phyloP scores from a whole-genome alignment of 495 filamentous ascomycete species.

The Aspergillus panamensis region DNA sequence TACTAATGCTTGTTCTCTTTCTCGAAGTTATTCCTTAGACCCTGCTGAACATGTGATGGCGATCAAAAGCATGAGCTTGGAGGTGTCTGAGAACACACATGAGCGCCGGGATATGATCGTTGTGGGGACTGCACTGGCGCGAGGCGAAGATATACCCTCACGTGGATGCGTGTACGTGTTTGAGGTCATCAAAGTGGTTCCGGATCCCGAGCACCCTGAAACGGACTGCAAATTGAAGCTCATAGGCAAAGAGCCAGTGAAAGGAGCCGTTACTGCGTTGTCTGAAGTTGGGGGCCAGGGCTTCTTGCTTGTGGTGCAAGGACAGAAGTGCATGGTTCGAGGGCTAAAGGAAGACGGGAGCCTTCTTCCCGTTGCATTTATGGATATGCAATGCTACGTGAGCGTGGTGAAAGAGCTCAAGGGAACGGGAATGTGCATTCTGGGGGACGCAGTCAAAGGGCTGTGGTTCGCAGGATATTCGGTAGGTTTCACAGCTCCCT shows the following conservation, averaged over 20 bases:
- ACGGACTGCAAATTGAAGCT: conserved; percentile 81
- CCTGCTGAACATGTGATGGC: conserved; percentile 73
- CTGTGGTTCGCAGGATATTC: conserved; percentile 93
- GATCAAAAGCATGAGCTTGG: conserved; percentile 78
- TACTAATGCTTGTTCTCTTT: conserved; percentile 10
- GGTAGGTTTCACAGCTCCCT: conserved; percentile 38
- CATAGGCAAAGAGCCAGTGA: conserved; percentile 82
- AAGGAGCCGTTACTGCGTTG: conserved; percentile 87
- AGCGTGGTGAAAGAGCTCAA: conserved; percentile 74
- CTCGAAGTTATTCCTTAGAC: conserved; percentile 51
- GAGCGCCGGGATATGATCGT: conserved; percentile 75
- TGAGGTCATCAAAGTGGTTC: conserved; percentile 85
- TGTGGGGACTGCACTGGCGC: conserved; percentile 77
- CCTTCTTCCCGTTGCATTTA: conserved; percentile 89
- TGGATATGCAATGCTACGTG: conserved; percentile 95
- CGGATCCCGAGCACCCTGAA: conserved; percentile 79
- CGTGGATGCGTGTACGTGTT: conserved; percentile 88
- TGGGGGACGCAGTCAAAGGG: conserved; percentile 88
- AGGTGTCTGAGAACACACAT: conserved; percentile 85
- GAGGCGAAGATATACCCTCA: conserved; percentile 83
- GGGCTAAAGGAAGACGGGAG: conserved; percentile 93
- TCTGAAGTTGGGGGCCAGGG: conserved; percentile 89
- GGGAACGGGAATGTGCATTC: conserved; percentile 75
- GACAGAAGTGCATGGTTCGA: conserved; percentile 94
- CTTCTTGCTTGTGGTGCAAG: conserved; percentile 85